Base-by-base conservation (phyloP, 495 filamentous ascomycete species). In the Penicillium robsamsonii region DNA sequence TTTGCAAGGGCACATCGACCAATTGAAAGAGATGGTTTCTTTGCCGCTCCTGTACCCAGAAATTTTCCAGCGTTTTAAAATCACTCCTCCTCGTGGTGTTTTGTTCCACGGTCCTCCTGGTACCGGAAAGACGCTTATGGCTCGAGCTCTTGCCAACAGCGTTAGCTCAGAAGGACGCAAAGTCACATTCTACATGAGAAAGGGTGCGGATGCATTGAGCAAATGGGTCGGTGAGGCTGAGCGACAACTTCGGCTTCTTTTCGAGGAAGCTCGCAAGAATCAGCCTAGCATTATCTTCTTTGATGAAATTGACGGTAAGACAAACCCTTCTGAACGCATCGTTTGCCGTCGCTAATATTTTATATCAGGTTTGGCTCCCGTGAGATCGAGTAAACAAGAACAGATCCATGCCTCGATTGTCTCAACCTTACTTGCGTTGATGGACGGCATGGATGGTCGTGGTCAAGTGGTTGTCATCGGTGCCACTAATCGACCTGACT, bases 171-270 rank as follows among this genome's bases (percentile, higher is more conserved):
- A 92, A 52, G 91, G 91, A 43, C 85, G 87, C 50, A 97, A 97
- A 68, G 91, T 98, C 46, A 97, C 90, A 0, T 98, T 98, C 61
- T 98, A 97, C 74, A 98, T 98, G 94, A 85, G 94, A 38, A 98
- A 98, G 70, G 94, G 95, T 53, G 95, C 92, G 33, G 94, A 98
- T 79, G 91, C 91, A 44, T 77, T 97, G 42, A 96, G 91, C 72
- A 98, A 98, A 75, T 98, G 94, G 94, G 95, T 97, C 54, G 94
- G 94, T 66, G 94, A 98, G 74, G 95, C 95, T 13, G 94, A 98
- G 70, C 84, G 92, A 64, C 94, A 97, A 67, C 81, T 98, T 18
- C 85, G 94, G 25, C 73, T 97, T 53, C 79, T 98, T 4, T 98
- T 98, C 62, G 94, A 98, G 62, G 95, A 98, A 72, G 94, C 94